Conservation (phyloP, 805 yeast genomes). For the Candida sithepensis region DNA sequence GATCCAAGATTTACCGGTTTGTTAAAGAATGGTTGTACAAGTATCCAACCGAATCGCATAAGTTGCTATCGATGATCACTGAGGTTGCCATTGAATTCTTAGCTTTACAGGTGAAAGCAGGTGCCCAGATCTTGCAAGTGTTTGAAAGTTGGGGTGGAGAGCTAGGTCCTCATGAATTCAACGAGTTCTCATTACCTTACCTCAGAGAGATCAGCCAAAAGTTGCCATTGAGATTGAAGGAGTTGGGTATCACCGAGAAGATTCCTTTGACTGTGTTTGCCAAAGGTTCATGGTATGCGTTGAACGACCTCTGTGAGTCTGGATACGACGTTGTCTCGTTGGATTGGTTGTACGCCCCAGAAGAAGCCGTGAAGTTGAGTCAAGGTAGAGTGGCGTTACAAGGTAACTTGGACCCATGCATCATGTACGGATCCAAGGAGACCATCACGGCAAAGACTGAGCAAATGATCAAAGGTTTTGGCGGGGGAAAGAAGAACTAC, state of each 20-base stretch:
- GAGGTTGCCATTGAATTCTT: conserved; percentile 89
- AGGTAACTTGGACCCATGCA: conserved; percentile 96
- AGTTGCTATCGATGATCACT: conserved; percentile 70
- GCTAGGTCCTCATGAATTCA: conserved; percentile 84
- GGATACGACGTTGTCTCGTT: conserved; percentile 88
- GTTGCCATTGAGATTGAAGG: conserved; percentile 65
- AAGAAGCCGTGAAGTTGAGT: conserved; percentile 72
- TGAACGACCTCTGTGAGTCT: conserved; percentile 74
- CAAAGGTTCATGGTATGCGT: conserved; percentile 96
- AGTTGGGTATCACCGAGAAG: conserved; percentile 63
- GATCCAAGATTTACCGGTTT: conserved; percentile 84
- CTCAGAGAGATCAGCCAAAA: conserved; percentile 67
- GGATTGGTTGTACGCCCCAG: conserved; percentile 88
- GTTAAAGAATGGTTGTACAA: conserved; percentile 91
- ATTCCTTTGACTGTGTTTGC: conserved; percentile 91
- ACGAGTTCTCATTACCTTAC: conserved; percentile 86
- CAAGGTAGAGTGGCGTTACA: conserved; percentile 80
- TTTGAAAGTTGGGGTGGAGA: conserved; percentile 99
- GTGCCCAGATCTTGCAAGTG: conserved; percentile 96
- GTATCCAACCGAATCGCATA: conserved; percentile 68
- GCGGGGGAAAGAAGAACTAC: conserved; percentile 90
- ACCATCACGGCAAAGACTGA: conserved; percentile 76
- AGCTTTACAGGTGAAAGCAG: conserved; percentile 93
- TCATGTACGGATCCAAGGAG: conserved; percentile 85
- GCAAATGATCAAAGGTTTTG: conserved; percentile 84